Conservation (phyloP, 2,329 filamentous ascomycete species). For the Ceratocystis smalleyi region DNA sequence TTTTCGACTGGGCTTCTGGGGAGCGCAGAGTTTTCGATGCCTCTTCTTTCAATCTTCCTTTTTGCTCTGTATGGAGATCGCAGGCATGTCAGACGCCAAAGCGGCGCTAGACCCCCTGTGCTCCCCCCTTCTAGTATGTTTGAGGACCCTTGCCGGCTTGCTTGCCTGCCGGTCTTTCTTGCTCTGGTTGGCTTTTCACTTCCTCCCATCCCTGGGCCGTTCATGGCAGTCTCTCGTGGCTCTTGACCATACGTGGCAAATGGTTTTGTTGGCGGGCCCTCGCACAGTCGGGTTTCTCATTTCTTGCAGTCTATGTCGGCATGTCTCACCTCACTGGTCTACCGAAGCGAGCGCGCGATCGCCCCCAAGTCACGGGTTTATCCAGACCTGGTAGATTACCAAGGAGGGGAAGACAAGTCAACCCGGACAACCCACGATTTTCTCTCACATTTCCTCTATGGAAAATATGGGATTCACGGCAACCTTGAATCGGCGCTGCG, state of each 20-base stretch:
- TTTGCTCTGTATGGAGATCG: constrained; percentile 5
- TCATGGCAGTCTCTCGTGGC: background rate
- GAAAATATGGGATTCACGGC: too few species aligned
- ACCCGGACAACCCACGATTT: too few species aligned
- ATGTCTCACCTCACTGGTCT: too few species aligned
- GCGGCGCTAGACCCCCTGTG: background rate
- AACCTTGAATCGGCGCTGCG: too few species aligned
- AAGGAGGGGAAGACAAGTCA: too few species aligned
- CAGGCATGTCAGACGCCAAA: constrained; percentile 6
- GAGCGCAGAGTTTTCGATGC: constrained; percentile 1
- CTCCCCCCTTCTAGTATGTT: background rate
- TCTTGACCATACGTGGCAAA: background rate
- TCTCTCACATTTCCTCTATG: too few species aligned
- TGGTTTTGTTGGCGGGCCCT: background rate
- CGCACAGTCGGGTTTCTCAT: too few species aligned
- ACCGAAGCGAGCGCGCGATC: too few species aligned
- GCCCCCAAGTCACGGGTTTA: too few species aligned
- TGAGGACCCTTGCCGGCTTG: background rate
- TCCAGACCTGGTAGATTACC: too few species aligned
- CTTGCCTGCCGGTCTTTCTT: background rate
- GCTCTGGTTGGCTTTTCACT: background rate
- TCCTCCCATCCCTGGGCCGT: background rate
- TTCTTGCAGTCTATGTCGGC: too few species aligned
- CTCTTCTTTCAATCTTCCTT: constrained; percentile 5
- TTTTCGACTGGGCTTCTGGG: background rate